Percentiles rank a stretch among this genome's conserved stretches.
These are phyloP conservation scores for Trichoderma asperellum DNA, from an alignment of 2,329 filamentous ascomycete species.

Conservation along the genomic window DNA sequence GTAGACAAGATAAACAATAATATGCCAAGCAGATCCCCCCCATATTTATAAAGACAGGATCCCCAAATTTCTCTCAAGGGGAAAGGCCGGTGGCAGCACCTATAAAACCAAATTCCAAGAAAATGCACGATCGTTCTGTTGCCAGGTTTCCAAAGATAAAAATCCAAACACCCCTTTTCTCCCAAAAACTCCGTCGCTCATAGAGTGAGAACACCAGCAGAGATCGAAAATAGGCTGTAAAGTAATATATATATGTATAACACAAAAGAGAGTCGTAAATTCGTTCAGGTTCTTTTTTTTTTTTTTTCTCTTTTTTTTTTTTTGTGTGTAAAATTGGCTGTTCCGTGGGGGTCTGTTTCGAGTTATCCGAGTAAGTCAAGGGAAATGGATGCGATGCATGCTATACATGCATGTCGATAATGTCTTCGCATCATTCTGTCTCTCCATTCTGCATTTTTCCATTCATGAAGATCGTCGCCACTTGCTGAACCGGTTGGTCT, in stretches of 20 bases:
- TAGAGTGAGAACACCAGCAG: background rate
- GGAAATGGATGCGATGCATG: background rate
- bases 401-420: background rate
- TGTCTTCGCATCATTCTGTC: conserved; percentile 27
- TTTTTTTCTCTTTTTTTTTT: conserved; percentile 13
- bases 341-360: background rate
- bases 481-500: conserved; percentile 29
- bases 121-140: background rate
- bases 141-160: conserved; percentile 3
- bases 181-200: conserved; percentile 35
- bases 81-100: background rate
- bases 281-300: conserved; percentile 26
- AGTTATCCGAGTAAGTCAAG: background rate
- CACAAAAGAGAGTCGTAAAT: conserved; percentile 29
- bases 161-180: background rate
- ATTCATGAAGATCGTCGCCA: conserved; percentile 15
- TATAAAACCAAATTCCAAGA: background rate
- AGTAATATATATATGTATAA: conserved; percentile 8
- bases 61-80: background rate
- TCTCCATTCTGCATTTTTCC: background rate
- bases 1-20: background rate
- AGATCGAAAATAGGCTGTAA: background rate
- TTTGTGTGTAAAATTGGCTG: background rate
- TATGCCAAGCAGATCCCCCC: background rate
- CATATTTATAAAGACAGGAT: background rate